phyloP scores from a whole-genome alignment of 2,329 filamentous ascomycete species.

The Macrophomina tecta region DNA sequence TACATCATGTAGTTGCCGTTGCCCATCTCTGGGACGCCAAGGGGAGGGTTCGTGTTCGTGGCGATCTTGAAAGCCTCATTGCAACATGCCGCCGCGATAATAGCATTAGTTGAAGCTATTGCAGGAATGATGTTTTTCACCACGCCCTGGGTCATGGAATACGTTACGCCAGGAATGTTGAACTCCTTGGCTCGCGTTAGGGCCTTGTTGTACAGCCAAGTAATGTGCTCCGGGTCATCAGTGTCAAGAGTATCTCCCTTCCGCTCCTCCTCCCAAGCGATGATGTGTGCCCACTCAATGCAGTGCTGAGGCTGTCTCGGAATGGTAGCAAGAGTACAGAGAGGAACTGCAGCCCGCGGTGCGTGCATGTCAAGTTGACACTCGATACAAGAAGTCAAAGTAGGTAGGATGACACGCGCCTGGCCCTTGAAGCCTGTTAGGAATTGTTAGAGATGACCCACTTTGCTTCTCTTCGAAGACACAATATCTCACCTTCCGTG shows the following conservation, averaged over 20 bases:
- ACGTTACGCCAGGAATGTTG: conserved; percentile 89
- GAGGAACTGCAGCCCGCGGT: conserved; percentile 92
- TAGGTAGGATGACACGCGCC: conserved; percentile 87
- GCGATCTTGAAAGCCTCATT: conserved; percentile 97
- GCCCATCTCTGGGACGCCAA: conserved; percentile 69
- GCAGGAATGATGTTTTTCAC: conserved; percentile 99
- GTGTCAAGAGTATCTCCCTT: conserved; percentile 85
- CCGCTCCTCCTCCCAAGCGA: conserved; percentile 82
- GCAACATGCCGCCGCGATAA: conserved; percentile 93
- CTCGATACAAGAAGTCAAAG: conserved; percentile 94
- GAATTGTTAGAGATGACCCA: neutral
- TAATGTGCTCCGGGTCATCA: conserved; percentile 94
- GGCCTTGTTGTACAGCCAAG: conserved; percentile 92
- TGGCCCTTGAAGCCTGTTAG: conserved; percentile 88
- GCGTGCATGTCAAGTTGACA: conserved; percentile 99
- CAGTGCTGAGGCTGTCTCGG: conserved; percentile 97
- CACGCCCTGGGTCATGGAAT: conserved; percentile 93
- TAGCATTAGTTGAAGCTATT: conserved; percentile 96
- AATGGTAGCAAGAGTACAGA: conserved; percentile 95
- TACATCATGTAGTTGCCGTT: conserved; percentile 97
- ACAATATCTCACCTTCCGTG: conserved; percentile 73
- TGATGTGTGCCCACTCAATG: conserved; percentile 98
- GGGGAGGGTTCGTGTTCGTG: conserved; percentile 77
- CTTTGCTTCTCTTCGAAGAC: neutral
- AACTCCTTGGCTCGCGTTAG: conserved; percentile 83